A percentile compares a stretch with the other conserved stretches of the same genome.
These are phyloP conservation scores for Naganishia randhawae DNA, from an alignment of 768 basidiomycete genomes.

Conservation along the genomic window DNA sequence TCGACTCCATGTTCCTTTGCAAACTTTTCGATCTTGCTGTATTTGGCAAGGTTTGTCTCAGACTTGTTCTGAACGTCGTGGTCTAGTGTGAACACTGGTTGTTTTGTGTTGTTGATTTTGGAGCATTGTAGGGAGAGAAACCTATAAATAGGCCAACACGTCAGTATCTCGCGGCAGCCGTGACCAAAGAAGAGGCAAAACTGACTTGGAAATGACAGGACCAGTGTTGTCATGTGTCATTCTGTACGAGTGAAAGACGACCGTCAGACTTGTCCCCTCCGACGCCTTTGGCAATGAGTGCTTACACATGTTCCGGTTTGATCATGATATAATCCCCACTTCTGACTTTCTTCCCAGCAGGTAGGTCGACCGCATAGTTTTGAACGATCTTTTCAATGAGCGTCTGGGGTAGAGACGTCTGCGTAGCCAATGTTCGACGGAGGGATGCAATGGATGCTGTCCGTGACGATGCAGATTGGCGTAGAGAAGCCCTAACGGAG, in stretches of 20 bases:
- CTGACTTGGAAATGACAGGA: constrained; percentile 93
- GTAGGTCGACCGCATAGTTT: constrained; percentile 87
- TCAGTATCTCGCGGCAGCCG: background rate
- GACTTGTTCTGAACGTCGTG: constrained; percentile 98
- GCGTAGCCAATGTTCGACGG: constrained; percentile 18
- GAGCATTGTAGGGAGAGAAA: constrained; percentile 93
- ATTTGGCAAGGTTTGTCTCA: constrained; percentile 83
- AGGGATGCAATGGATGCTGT: constrained; percentile 5
- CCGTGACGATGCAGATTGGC: background rate
- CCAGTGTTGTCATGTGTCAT: constrained; percentile 81
- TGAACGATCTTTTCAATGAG: constrained; percentile 97
- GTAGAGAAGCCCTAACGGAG: background rate
- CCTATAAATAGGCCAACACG: constrained; percentile 52
- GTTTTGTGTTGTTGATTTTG: constrained; percentile 69
- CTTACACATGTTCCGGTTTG: constrained; percentile 81
- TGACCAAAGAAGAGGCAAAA: constrained; percentile 28
- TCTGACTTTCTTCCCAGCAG: constrained; percentile 70
- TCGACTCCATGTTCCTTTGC: constrained; percentile 79
- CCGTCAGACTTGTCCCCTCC: background rate
- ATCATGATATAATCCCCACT: constrained; percentile 99
- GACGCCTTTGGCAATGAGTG: background rate
- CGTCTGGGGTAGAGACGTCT: constrained; percentile 59
- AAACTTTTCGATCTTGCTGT: constrained; percentile 84
- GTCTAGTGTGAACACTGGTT: constrained; percentile 93
- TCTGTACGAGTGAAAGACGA: constrained; percentile 30